A percentile compares a stretch with the other conserved stretches of the same genome.
phyloP scores from a whole-genome alignment of 371 early-diverging fungal species.

The Chytridiales sp. region DNA sequence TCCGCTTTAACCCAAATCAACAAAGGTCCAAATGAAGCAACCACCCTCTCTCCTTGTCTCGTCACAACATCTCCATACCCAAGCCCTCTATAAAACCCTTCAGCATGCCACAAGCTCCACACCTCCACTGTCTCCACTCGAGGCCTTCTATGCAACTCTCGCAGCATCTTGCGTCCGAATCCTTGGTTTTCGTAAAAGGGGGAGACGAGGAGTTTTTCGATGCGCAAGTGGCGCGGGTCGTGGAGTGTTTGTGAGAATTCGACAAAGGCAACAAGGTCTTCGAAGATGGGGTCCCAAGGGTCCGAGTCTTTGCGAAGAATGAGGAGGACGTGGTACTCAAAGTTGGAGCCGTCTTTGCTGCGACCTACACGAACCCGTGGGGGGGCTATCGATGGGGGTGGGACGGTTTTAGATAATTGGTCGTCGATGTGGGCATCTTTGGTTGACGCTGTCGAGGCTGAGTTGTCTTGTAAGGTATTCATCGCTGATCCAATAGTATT shows the following conservation, averaged over 20 bases:
- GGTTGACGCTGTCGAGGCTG: not conserved
- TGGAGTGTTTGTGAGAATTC: conserved; percentile 11
- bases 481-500: not conserved
- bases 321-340: conserved; percentile 11
- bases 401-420: no score
- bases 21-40: conserved; percentile 33
- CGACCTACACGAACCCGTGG: not conserved
- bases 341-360: not conserved
- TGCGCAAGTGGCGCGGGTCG: conserved; percentile 23
- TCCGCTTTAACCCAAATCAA: conserved; percentile 34
- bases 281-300: conserved; percentile 5
- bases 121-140: conserved; percentile 29
- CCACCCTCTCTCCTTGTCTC: conserved; percentile 15
- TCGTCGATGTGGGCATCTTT: no score
- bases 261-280: conserved; percentile 19
- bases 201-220: conserved; percentile 32
- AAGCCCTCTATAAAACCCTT: conserved; percentile 27
- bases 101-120: conserved; percentile 36
- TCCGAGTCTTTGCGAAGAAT: conserved; percentile 12
- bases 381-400: no score
- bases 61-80: conserved; percentile 23
- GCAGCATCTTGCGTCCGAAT: conserved; percentile 25
- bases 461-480: not conserved
- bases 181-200: conserved; percentile 25
- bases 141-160: conserved; percentile 27